phyloP scores from a whole-genome alignment of 768 basidiomycete species.

The Astraeus odoratus region DNA sequence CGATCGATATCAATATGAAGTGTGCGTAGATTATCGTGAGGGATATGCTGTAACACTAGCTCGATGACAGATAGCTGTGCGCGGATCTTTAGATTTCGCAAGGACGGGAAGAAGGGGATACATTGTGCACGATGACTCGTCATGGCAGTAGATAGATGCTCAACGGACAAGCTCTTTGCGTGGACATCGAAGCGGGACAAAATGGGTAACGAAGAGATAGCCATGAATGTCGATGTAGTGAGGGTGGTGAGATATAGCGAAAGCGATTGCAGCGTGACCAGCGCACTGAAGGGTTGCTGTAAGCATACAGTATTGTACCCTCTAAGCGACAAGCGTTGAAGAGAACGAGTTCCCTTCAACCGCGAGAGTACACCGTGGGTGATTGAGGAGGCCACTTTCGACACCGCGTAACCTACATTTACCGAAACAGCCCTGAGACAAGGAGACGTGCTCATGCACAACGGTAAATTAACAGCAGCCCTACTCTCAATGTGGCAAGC shows the following conservation, averaged over 20 bases:
- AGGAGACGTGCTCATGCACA: constrained; percentile 27
- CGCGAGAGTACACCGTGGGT: constrained; percentile 15
- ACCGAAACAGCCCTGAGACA: constrained; percentile 31
- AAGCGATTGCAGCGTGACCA: constrained; percentile 30
- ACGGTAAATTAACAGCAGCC: constrained; percentile 8
- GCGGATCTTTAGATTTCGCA: constrained; percentile 36
- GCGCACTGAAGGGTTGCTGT: constrained; percentile 25
- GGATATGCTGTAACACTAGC: constrained; percentile 29
- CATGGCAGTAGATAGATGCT: constrained; percentile 11
- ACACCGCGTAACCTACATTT: constrained; percentile 20
- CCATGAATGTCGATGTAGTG: constrained; percentile 28
- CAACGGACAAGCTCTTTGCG: constrained; percentile 29
- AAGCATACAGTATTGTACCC: constrained; percentile 27
- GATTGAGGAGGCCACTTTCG: constrained; percentile 20
- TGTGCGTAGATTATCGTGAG: constrained; percentile 25
- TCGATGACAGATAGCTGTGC: constrained; percentile 29
- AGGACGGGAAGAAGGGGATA: constrained; percentile 26
- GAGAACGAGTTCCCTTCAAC: constrained; percentile 18
- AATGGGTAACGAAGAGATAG: constrained; percentile 30
- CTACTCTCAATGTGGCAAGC: constrained; percentile 15
- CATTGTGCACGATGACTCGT: background rate
- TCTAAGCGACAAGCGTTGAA: constrained; percentile 34
- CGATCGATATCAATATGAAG: constrained; percentile 35
- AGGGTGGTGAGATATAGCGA: constrained; percentile 37
- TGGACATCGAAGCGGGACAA: constrained; percentile 40